Evolutionary conservation across 208 protist genomes (phyloP), one percentile per base, ranked within the genome.

Genomic region (Acanthamoeba sp.): DNA sequence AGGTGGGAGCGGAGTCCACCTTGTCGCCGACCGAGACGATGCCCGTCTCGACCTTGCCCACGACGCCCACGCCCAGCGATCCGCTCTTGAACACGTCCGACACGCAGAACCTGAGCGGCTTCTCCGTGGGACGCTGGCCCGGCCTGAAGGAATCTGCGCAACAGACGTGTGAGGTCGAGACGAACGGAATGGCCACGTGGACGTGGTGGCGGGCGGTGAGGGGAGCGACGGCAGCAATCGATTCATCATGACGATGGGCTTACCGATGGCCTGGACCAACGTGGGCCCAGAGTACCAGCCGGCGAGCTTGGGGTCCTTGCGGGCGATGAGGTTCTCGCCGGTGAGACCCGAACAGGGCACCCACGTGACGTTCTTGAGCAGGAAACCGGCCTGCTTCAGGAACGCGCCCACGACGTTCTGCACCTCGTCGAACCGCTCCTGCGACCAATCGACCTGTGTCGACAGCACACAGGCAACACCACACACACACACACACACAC

Each of bases 21-120:
- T 96, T 95, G n/a, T 97, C 95, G 27, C 95, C 95, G 18, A 93
- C 80, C 1, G 80, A 62, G 14, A 97, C 16, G 7, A 96, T 38
- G 78, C 96, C 96, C 14, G 95, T 95, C 76, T 97, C 97, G 12
- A 97, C 93, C 57, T 96, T 96, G 42, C 97, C 97, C 45, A 91
- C 95, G 4, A 96, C 94, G 12, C 69, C 34, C 5, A 95, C 50
- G 1, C 92, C 89, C 24, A 94, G 91, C 88, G 59, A 64, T 2
- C 48, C 59, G 34, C 59, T 92, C 69, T 96, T 96, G 84, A 96
- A 97, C 3, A 97, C 62, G 89, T 97, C 97, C 40, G 87, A 93
- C 18, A 97, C 57, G 62, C 59, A 93, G 64, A 97, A 93, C 73
- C 97, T 78, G 24, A 97, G 94, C 45, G 97, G 97, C 85, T 95